Evolutionary conservation across 1,284 basidiomycete genomes (phyloP).

Genomic region (Trichosporon ovoides): DNA sequence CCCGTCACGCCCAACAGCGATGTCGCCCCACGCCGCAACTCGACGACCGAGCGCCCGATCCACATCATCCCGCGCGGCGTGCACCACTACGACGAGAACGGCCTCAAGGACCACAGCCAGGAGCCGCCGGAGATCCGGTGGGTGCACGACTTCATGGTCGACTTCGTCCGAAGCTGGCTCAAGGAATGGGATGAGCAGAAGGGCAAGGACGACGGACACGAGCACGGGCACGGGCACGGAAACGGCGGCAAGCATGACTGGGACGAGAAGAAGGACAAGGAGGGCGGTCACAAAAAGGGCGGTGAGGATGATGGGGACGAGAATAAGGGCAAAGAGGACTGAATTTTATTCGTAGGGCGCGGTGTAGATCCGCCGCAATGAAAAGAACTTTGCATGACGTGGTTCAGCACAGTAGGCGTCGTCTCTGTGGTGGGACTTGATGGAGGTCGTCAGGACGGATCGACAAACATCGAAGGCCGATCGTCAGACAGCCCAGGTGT

Average conservation of each 20-base stretch:
- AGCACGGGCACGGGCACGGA: neutral
- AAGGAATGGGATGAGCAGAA: conserved; percentile 54
- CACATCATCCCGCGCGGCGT: conserved; percentile 84
- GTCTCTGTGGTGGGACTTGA: too few species aligned
- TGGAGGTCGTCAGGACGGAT: too few species aligned
- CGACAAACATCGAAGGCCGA: too few species aligned
- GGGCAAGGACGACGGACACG: neutral
- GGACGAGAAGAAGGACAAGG: neutral
- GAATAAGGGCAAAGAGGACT: neutral
- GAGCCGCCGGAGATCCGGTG: conserved; percentile 75
- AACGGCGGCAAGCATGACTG: neutral
- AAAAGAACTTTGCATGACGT: too few species aligned
- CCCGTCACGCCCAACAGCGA: conserved; percentile 78
- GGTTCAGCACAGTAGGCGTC: too few species aligned
- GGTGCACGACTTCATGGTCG: conserved; percentile 74
- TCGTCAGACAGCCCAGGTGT: too few species aligned
- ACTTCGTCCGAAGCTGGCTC: conserved; percentile 78
- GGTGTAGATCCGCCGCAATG: too few species aligned
- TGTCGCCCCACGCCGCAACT: conserved; percentile 62
- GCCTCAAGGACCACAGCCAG: conserved; percentile 58
- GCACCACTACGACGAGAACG: conserved; percentile 84
- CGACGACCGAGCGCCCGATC: conserved; percentile 71
- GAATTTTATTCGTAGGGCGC: too few species aligned
- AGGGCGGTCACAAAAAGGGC: neutral
- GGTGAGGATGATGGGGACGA: neutral